Evolutionary conservation across 306 rosid species (phyloP), one percentile per base, ranked within the genome.

Genomic region (Leucaena leucocephala): DNA sequence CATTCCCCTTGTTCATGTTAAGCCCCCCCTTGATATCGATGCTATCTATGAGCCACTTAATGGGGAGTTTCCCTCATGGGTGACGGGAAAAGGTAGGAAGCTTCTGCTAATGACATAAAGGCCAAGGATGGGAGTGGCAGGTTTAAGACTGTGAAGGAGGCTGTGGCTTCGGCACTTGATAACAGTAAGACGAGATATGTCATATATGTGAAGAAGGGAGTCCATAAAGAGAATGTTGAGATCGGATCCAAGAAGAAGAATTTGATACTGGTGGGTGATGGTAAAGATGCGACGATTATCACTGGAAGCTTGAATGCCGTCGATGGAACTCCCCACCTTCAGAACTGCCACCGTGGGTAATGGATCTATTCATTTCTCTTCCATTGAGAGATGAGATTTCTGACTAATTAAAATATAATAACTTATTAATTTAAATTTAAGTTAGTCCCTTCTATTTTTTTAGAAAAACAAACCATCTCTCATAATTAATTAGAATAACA

Each of bases 341-440:
- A 82, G 81, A 0, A 85, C 91, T 68, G 93, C 93, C 1, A 87
- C 91, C 14, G 66, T 89, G 8, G 93, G 93, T 89, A 87, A 87
- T 52, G 13, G 3, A 75, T 63, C 13, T 64, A 8, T 21, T 21
- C 2, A 7, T 27, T 46, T 6, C n/a, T 33, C 19, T 34, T 62
- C n/a, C n/a, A n/a, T n/a, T n/a, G n/a, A n/a, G n/a, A n/a, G n/a
- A n/a, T n/a, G n/a, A n/a, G n/a, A n/a, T n/a, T n/a, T n/a, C n/a
- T n/a, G n/a, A n/a, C n/a, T n/a, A n/a, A n/a, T n/a, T n/a, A n/a
- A n/a, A n/a, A n/a, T n/a, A n/a, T n/a, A n/a, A n/a, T n/a, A n/a
- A n/a, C n/a, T n/a, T n/a, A n/a, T n/a, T n/a, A n/a, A n/a, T n/a
- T n/a, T n/a, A n/a, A n/a, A n/a, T n/a, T n/a, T n/a, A n/a, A n/a